Conservation (phyloP, 495 filamentous ascomycete species). For the Trichoderma gamsii region DNA sequence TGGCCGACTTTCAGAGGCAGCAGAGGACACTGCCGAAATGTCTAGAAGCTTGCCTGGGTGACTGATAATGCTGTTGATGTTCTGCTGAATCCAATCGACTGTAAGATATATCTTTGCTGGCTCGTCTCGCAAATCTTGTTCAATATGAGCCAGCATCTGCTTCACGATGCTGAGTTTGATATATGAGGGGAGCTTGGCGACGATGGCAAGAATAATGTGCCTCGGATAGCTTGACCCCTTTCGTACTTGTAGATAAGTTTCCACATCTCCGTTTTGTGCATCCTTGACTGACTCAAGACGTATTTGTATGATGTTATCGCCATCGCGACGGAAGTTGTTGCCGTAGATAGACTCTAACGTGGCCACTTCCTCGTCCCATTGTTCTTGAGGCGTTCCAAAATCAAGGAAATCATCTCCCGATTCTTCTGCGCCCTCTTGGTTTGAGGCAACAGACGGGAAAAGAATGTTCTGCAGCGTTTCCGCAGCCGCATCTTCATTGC, state of each 20-base stretch:
- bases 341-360: conserved; percentile 77
- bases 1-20: conserved; percentile 44
- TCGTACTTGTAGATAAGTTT: conserved; percentile 45
- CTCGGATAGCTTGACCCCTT: conserved; percentile 62
- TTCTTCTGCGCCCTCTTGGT: background rate
- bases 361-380: conserved; percentile 81
- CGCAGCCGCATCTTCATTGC: conserved; percentile 74
- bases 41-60: conserved; percentile 76
- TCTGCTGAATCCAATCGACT: conserved; percentile 80
- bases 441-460: conserved; percentile 36
- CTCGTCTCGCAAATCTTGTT: conserved; percentile 63
- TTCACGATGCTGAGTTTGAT: conserved; percentile 86
- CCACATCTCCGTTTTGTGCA: conserved; percentile 36
- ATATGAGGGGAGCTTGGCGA: conserved; percentile 73
- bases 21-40: conserved; percentile 63
- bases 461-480: conserved; percentile 70
- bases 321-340: conserved; percentile 52
- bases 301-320: conserved; percentile 59
- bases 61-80: conserved; percentile 69
- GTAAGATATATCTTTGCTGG: conserved; percentile 82
- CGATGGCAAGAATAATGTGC: conserved; percentile 67
- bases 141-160: conserved; percentile 62
- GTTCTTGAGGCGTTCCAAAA: conserved; percentile 38
- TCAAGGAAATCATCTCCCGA: conserved; percentile 35
- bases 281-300: conserved; percentile 42